Conservation (phyloP, 139 green algal species). For the Edaphochlamys debaryana region DNA sequence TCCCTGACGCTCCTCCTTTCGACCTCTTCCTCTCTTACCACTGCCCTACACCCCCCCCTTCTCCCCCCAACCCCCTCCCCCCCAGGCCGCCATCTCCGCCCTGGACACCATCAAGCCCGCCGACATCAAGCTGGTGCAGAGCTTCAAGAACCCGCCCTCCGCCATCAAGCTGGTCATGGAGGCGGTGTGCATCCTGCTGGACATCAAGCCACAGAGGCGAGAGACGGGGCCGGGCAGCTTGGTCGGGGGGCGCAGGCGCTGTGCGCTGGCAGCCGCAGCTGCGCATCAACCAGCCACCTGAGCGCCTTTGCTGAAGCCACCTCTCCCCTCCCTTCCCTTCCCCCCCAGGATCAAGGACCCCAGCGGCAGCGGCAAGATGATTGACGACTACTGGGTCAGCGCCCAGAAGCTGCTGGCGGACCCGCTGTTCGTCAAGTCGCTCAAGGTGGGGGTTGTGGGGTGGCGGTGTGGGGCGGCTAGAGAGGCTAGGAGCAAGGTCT, state of each 20-base stretch:
- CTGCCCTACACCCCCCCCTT: too few relatives aligned
- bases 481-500: too few relatives aligned
- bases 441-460: constrained; percentile 72
- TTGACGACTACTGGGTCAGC: constrained; percentile 79
- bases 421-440: constrained; percentile 74
- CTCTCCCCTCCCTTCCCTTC: too few relatives aligned
- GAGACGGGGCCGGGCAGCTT: too few relatives aligned
- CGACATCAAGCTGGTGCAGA: constrained; percentile 78
- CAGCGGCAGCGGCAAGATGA: constrained; percentile 69
- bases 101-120: constrained; percentile 88
- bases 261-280: too few relatives aligned
- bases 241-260: too few relatives aligned
- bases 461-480: too few relatives aligned
- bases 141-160: constrained; percentile 77
- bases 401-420: constrained; percentile 72
- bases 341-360: constrained; percentile 69
- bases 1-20: too few relatives aligned
- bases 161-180: constrained; percentile 83
- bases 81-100: constrained; percentile 53
- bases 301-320: too few relatives aligned
- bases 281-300: too few relatives aligned
- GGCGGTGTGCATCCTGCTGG: constrained; percentile 64
- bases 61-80: too few relatives aligned
- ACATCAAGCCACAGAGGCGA: constrained; percentile 50
- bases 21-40: too few relatives aligned